A percentile compares a stretch with the other conserved stretches of the same genome.
These are phyloP conservation scores for Potentilla sterilis DNA, from an alignment of 306 rosid genomes.

Conservation along the genomic window DNA sequence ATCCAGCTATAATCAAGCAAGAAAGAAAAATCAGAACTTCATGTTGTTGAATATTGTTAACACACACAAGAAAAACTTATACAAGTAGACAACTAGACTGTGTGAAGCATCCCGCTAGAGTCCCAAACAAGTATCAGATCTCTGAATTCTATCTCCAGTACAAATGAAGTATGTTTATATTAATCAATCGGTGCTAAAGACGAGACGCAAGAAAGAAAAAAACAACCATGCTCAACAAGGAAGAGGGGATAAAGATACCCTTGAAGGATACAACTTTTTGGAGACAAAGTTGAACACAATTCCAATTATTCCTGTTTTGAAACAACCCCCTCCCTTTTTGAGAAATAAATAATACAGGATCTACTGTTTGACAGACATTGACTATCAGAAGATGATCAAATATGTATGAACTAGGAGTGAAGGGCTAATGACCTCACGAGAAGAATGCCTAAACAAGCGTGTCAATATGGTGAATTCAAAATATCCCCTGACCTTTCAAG, in stretches of 20 bases:
- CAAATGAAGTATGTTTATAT: not conserved
- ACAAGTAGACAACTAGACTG: no score
- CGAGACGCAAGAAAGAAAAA: not conserved
- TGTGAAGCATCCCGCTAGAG: no score
- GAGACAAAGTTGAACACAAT: not conserved
- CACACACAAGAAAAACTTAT: not conserved
- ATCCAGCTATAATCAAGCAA: conserved; percentile 71
- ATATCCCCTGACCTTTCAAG: conserved; percentile 67
- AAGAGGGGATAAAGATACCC: not conserved
- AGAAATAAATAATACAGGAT: not conserved
- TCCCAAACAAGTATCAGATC: conserved; percentile 6
- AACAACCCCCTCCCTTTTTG: not conserved
- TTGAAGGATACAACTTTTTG: not conserved
- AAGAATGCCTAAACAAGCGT: not conserved
- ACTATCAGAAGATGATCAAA: not conserved
- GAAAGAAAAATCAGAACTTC: conserved; percentile 33
- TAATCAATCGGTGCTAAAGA: not conserved
- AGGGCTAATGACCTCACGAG: not conserved
- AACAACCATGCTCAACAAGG: not conserved
- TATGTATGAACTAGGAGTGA: not conserved
- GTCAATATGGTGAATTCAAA: conserved; percentile 7
- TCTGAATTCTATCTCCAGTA: conserved; percentile 1
- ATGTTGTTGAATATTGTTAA: conserved; percentile 16
- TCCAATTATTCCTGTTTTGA: not conserved
- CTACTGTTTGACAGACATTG: not conserved